Evolutionary conservation across 2,329 filamentous ascomycete genomes (phyloP), one percentile per base, ranked within the genome.

Genomic region (Colletotrichum lentis): DNA sequence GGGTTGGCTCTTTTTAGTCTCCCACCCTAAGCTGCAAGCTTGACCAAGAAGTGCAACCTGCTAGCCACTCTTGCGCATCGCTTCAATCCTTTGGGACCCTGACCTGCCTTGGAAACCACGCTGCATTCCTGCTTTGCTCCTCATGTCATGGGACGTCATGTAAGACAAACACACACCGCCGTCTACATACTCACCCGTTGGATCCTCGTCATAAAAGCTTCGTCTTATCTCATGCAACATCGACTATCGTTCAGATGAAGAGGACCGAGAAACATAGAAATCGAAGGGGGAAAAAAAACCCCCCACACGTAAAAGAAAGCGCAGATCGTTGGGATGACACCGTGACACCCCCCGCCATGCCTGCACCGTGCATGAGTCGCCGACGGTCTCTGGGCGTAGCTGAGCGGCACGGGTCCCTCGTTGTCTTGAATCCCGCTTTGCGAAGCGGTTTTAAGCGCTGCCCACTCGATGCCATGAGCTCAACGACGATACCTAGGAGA

Each of bases 371-470:
- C 39, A 46, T n/a, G 53, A 50, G 53, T 64, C 53, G 49, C 24
- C 11, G n/a, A 22, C 37, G 44, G n/a, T 41, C 43, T 31, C 27
- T 31, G 27, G 27, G 27, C 7, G 27, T 31, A 31, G 52, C 60
- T 49, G 44, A 56, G 61, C 44, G 44, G 53, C 61, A 35, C 41
- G 20, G 57, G 16, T 24, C 44, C 20, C 57, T 31, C 39, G 39
- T 41, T 41, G 14, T 50, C 31, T 18, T 39, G 57, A 60, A n/a
- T 31, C 57, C 44, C 41, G 31, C 44, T 31, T 31, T 31, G 27
- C 7, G 7, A 31, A 31, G 7, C 27, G 27, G 27, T 6, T 31
- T 31, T 31, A 31, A 31, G 7, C 1, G 27, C 27, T 31, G 7
- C 27, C 27, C 27, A 31, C 27, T 31, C 7, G 27, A 3, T 7